Conservation (phyloP, 345 rosid genomes). For the rapeseed (Brassica napus) region DNA sequence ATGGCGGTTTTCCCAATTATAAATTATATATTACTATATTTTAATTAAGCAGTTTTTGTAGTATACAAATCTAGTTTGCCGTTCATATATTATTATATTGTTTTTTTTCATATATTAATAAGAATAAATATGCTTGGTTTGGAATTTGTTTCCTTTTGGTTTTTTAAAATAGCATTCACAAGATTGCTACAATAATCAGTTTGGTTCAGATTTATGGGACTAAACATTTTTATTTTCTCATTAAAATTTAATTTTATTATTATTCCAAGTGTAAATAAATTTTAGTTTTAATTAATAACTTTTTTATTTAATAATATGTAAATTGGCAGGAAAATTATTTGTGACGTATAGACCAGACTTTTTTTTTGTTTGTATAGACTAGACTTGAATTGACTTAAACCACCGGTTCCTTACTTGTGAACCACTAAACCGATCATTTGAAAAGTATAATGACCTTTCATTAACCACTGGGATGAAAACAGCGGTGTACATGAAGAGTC, state of each 20-base stretch:
- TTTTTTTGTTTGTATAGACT: not conserved
- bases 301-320: not conserved
- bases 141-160: not conserved
- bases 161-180: not conserved
- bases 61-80: not conserved
- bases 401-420: slow-evolving; percentile 10
- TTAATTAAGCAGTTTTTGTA: not conserved
- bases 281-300: not conserved
- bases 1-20: too few relatives aligned
- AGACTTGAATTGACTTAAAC: slow-evolving; percentile 9
- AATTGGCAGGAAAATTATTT: not conserved
- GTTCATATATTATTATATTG: not conserved
- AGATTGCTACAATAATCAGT: not conserved
- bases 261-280: not conserved
- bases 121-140: not conserved
- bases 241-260: not conserved
- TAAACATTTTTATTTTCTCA: not conserved
- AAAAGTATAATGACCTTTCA: slow-evolving; percentile 33
- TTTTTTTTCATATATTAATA: not conserved
- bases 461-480: slow-evolving; percentile 22
- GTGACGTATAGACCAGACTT: not conserved
- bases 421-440: slow-evolving; percentile 22
- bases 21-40: not conserved
- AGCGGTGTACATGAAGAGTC: slow-evolving; percentile 34
- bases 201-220: not conserved